These are phyloP conservation scores for Lanmaoa pseudosensibilis DNA, from an alignment of 768 basidiomycete species.

Conservation along the genomic window DNA sequence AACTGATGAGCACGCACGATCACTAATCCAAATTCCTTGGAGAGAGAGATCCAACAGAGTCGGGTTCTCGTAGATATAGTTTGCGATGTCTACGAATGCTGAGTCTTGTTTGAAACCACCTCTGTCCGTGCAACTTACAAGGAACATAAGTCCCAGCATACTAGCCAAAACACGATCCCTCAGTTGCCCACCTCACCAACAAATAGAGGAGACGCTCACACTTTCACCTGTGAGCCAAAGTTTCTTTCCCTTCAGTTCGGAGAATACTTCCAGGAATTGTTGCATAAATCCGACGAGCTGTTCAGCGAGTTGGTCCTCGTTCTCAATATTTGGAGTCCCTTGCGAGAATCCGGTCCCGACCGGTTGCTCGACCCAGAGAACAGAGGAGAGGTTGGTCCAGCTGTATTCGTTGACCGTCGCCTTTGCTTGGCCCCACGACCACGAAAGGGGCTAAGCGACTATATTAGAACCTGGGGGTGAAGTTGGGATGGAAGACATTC, in stretches of 20 bases:
- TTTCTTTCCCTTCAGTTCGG: conserved; percentile 70
- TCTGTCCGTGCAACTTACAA: conserved; percentile 36
- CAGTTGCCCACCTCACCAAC: background rate
- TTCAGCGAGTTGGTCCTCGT: conserved; percentile 57
- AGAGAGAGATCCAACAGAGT: conserved; percentile 52
- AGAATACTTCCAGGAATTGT: conserved; percentile 75
- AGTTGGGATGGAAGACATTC: conserved; percentile 21
- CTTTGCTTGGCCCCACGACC: conserved; percentile 61
- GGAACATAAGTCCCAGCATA: conserved; percentile 74
- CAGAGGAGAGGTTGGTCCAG: conserved; percentile 78
- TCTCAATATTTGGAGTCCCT: conserved; percentile 60
- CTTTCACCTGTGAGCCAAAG: conserved; percentile 74
- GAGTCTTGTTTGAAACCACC: background rate
- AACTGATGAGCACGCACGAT: conserved; percentile 49
- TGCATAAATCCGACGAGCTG: conserved; percentile 59
- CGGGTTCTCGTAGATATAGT: conserved; percentile 67
- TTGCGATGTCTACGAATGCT: conserved; percentile 58
- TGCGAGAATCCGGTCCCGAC: conserved; percentile 79
- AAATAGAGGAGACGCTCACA: conserved; percentile 42
- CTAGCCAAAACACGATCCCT: conserved; percentile 32
- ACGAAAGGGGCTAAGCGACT: conserved; percentile 57
- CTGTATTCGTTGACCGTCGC: conserved; percentile 65
- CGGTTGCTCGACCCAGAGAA: conserved; percentile 77
- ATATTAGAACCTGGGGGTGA: conserved; percentile 21
- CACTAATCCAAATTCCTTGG: conserved; percentile 70